Evolutionary conservation across 441 rosid genomes (phyloP), one percentile per base, ranked within the genome.

Genomic region (Flueggea neowawraea): DNA sequence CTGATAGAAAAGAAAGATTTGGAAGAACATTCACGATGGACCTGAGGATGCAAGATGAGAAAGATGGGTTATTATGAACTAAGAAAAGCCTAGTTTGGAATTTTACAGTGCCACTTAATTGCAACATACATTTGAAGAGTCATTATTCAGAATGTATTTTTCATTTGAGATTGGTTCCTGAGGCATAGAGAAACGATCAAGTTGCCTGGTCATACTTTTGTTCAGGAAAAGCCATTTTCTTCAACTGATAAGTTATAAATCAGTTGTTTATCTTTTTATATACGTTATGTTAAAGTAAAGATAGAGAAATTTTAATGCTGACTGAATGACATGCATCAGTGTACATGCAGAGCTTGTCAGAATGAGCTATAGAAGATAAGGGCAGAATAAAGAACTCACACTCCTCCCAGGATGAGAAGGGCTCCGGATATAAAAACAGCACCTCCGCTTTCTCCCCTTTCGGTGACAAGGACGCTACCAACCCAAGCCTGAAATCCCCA

Each of bases 401-500:
- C 1, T 69, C 82, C 85, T 65, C 75, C 77, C 54, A 66, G 1
- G 62, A 78, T 67, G 54, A 76, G 73, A 33, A 69, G 73, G 9
- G 73, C 58, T 57, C 78, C 78, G 2, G 72, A 58, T 5, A 78
- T 17, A 36, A 78, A 78, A 52, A 81, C 65, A 15, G 65, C 31
- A 4, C 86, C 83, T 0, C 83, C 86, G 12, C 64, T 65, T 64
- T 78, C 80, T 6, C 78, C 79, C 44, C 44, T 72, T 62, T 81
- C 70, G 1, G 74, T 69, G 3, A 78, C 78, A 16, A 81, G 79
- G 44, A 72, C 45, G 31, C 83, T 69, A 9, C 83, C 81, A 14
- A 68, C 74, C 79, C 75, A 78, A 62, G 86, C 75, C 64, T 64
- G 68, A 55, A 81, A 76, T 49, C 79, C 81, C 86, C 83, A 78